Evolutionary conservation across 352 stramenopile genomes (phyloP).

Genomic region (Aphanomyces astaci): DNA sequence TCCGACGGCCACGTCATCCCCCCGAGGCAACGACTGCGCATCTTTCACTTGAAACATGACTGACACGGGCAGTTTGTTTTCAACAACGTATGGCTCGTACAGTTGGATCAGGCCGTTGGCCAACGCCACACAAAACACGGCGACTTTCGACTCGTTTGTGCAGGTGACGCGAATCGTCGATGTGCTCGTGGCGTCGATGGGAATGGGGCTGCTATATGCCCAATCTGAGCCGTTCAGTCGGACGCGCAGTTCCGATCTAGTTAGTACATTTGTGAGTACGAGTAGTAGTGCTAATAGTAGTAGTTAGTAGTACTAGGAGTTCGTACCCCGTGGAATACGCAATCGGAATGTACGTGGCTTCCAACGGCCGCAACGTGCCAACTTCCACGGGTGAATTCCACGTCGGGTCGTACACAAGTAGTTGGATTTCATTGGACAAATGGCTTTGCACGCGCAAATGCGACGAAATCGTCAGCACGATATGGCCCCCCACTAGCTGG

Average conservation of each 20-base stretch:
- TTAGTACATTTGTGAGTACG: no score
- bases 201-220: slow-evolving; percentile 17
- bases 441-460: slow-evolving; percentile 69
- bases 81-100: slow-evolving; percentile 57
- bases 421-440: slow-evolving; percentile 53
- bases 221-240: neutral
- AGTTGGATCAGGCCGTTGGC: slow-evolving; percentile 36
- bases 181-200: slow-evolving; percentile 1
- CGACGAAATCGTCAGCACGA: slow-evolving; percentile 69
- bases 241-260: slow-evolving; percentile 17
- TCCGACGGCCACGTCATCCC: slow-evolving; percentile 40
- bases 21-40: slow-evolving; percentile 29
- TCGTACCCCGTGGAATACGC: slow-evolving; percentile 43
- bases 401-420: slow-evolving; percentile 75
- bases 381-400: slow-evolving; percentile 69
- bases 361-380: slow-evolving; percentile 42
- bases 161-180: slow-evolving; percentile 5
- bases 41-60: slow-evolving; percentile 49
- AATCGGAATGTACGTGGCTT: slow-evolving; percentile 62
- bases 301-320: no score
- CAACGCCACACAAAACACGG: slow-evolving; percentile 62
- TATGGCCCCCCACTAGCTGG: slow-evolving; percentile 66
- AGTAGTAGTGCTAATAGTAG: no score
- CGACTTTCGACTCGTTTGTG: slow-evolving; percentile 14
- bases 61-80: slow-evolving; percentile 73